phyloP scores from a whole-genome alignment of 169 alveolate species.

The Haemoproteus tartakovskyi region DNA sequence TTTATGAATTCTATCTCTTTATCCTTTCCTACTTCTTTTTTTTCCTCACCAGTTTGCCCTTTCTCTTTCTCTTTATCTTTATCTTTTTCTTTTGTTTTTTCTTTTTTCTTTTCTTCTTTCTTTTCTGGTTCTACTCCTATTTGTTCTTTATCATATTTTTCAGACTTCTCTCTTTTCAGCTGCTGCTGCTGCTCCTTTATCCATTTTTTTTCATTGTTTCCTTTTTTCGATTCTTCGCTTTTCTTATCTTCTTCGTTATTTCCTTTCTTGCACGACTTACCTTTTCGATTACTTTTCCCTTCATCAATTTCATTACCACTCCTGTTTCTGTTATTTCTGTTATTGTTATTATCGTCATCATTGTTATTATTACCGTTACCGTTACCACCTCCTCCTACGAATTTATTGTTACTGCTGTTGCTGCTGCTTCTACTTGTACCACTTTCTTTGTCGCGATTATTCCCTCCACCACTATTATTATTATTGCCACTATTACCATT shows the following conservation, averaged over 20 bases:
- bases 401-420: not conserved
- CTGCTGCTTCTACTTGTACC: not conserved
- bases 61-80: constrained; percentile 4
- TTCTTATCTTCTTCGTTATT: not conserved
- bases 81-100: not conserved
- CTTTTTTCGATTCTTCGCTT: too few relatives aligned
- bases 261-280: too few relatives aligned
- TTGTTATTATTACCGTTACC: not conserved
- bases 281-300: too few relatives aligned
- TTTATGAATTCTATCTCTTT: not conserved
- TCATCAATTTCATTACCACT: not conserved
- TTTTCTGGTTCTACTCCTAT: not conserved
- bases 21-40: not conserved
- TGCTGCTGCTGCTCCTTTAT: too few relatives aligned
- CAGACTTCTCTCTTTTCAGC: constrained; percentile 1
- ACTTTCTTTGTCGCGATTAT: not conserved
- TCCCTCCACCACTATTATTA: not conserved
- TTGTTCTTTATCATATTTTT: not conserved
- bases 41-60: not conserved
- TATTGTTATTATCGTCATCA: not conserved
- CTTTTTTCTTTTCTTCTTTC: not conserved
- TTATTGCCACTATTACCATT: not conserved
- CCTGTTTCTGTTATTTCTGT: constrained; percentile 3
- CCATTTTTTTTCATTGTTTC: too few relatives aligned
- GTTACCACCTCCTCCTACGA: not conserved